A percentile compares a stretch with the other conserved stretches of the same genome.
These are phyloP conservation scores for Phoenix dactylifera DNA, from an alignment of 176 grass and related monocot genomes.

Conservation along the genomic window DNA sequence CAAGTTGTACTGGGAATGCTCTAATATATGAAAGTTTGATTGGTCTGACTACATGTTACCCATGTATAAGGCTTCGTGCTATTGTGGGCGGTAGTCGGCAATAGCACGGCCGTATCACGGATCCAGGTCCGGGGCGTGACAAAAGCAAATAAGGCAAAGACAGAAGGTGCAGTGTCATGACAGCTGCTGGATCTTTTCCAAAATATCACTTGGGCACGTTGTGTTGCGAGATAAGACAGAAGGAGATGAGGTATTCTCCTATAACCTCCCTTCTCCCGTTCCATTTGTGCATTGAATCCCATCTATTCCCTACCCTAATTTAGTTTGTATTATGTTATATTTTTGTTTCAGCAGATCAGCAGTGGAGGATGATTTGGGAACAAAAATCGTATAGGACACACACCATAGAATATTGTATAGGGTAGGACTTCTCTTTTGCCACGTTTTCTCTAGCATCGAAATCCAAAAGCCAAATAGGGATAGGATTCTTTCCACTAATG, in stretches of 20 bases:
- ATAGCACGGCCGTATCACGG: too few species aligned
- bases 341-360: slow-evolving; percentile 22
- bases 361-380: slow-evolving; percentile 14
- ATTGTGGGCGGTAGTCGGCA: too few species aligned
- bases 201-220: slow-evolving; percentile 85
- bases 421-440: too few species aligned
- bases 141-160: slow-evolving; percentile 47
- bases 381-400: background rate
- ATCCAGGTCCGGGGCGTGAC: too few species aligned
- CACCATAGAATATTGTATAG: too few species aligned
- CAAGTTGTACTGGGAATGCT: too few species aligned
- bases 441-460: too few species aligned
- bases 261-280: background rate
- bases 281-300: background rate
- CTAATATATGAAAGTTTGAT: too few species aligned
- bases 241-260: slow-evolving; percentile 35
- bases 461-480: too few species aligned
- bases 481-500: too few species aligned
- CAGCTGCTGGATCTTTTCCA: slow-evolving; percentile 46
- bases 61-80: too few species aligned
- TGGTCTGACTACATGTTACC: too few species aligned
- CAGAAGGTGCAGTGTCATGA: slow-evolving; percentile 32
- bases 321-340: background rate
- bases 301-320: slow-evolving; percentile 3
- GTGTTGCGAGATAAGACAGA: slow-evolving; percentile 70